Conservation (phyloP, 192 early-diverging fungal species). For the Allomyces javanicus region DNA sequence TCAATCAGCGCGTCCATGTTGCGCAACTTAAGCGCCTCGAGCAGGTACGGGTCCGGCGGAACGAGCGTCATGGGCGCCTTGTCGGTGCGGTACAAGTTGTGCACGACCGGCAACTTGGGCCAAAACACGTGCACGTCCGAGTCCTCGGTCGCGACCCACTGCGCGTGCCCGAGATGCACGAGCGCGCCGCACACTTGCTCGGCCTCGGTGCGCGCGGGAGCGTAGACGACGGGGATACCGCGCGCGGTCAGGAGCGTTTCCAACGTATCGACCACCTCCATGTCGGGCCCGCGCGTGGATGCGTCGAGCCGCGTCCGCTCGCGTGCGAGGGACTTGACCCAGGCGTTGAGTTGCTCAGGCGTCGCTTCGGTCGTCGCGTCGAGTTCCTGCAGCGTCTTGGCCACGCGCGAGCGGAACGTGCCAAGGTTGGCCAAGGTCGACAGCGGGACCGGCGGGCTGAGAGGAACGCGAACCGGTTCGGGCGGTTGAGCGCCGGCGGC, state of each 20-base stretch:
- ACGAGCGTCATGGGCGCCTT: too few species aligned
- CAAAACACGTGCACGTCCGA: background rate
- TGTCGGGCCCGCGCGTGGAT: background rate
- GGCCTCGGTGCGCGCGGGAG: background rate
- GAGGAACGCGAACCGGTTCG: too few species aligned
- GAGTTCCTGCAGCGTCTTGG: background rate
- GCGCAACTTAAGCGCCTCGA: too few species aligned
- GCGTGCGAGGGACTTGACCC: background rate
- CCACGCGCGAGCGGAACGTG: background rate
- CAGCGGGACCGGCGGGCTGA: background rate
- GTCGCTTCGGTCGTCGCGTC: background rate
- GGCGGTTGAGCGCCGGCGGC: too few species aligned
- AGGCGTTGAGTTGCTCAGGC: background rate
- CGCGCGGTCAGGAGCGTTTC: background rate
- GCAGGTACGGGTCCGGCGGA: too few species aligned
- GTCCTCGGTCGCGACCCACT: background rate
- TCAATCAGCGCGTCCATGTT: too few species aligned
- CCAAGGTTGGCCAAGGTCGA: background rate
- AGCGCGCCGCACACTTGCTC: background rate
- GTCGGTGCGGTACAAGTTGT: background rate
- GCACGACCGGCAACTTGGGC: background rate
- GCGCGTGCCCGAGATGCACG: background rate
- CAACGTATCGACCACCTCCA: background rate
- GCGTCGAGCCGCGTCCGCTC: background rate
- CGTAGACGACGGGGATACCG: background rate